These are phyloP conservation scores for Glycine latifolia DNA, from an alignment of 306 rosid genomes.

Conservation along the genomic window DNA sequence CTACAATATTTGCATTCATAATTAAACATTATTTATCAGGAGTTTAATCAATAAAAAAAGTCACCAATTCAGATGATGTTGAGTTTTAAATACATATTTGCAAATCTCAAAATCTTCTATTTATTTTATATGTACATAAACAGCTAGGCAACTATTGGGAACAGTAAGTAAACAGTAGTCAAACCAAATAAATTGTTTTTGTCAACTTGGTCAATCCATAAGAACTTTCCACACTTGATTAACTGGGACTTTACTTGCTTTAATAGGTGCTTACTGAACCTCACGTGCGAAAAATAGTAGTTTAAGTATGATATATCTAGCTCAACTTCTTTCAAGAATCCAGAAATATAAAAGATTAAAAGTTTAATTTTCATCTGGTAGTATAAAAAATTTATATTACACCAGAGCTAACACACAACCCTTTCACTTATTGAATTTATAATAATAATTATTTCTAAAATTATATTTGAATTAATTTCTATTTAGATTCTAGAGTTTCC, in stretches of 20 bases:
- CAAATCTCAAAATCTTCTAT: constrained; percentile 29
- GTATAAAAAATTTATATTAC: too few relatives aligned
- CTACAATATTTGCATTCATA: neutral
- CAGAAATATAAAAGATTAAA: neutral
- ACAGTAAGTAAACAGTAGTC: constrained; percentile 27
- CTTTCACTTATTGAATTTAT: too few relatives aligned
- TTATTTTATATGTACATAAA: neutral
- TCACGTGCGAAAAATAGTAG: constrained; percentile 2
- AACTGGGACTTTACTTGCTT: neutral
- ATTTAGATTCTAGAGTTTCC: too few relatives aligned
- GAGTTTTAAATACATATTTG: constrained; percentile 23
- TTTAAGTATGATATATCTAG: neutral
- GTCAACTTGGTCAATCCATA: constrained; percentile 32
- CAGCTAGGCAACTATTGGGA: constrained; percentile 6
- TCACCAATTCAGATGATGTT: constrained; percentile 2
- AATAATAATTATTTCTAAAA: too few relatives aligned
- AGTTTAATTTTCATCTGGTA: too few relatives aligned
- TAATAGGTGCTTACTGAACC: neutral
- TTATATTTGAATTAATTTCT: too few relatives aligned
- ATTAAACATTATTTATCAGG: neutral
- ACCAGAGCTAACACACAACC: too few relatives aligned
- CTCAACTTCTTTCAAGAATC: constrained; percentile 8
- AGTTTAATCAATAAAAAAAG: neutral
- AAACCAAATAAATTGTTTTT: constrained; percentile 1
- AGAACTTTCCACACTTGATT: neutral